Conservation (phyloP, 176 grass and related monocot genomes). For the Lolium rigidum region DNA sequence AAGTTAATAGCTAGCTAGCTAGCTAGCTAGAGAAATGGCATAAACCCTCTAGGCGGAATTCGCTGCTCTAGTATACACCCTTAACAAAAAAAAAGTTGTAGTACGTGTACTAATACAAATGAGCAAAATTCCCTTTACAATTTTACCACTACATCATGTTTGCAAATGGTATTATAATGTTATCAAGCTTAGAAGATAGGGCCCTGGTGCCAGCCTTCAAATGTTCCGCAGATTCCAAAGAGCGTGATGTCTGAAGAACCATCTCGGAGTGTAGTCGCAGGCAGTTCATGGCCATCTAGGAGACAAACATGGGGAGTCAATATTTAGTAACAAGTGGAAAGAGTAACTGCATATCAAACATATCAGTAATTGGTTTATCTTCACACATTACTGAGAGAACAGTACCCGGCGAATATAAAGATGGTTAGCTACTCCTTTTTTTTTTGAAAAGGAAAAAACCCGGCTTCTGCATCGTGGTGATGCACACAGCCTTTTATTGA, state of each 20-base stretch:
- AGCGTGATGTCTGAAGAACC: conserved; percentile 84
- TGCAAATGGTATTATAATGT: conserved; percentile 84
- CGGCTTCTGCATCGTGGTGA: too few relatives aligned
- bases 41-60: not conserved
- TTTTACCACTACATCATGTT: conserved; percentile 44
- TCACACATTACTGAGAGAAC: not conserved
- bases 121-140: not conserved
- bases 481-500: too few relatives aligned
- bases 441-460: too few relatives aligned
- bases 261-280: conserved; percentile 88
- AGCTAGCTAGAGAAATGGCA: not conserved
- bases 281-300: conserved; percentile 93
- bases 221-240: conserved; percentile 66
- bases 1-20: not conserved
- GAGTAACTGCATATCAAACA: conserved; percentile 2
- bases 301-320: conserved; percentile 7
- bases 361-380: conserved; percentile 4
- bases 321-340: not conserved
- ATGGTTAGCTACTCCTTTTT: too few relatives aligned
- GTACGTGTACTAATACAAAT: not conserved
- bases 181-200: conserved; percentile 63
- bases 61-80: not conserved
- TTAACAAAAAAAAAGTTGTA: not conserved
- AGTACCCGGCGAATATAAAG: too few relatives aligned
- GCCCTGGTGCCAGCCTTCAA: conserved; percentile 41